Percentiles rank a stretch among this genome's conserved stretches.
Evolutionary conservation across 202 grass and related monocot genomes (phyloP).

Genomic region (Carex arenaria): DNA sequence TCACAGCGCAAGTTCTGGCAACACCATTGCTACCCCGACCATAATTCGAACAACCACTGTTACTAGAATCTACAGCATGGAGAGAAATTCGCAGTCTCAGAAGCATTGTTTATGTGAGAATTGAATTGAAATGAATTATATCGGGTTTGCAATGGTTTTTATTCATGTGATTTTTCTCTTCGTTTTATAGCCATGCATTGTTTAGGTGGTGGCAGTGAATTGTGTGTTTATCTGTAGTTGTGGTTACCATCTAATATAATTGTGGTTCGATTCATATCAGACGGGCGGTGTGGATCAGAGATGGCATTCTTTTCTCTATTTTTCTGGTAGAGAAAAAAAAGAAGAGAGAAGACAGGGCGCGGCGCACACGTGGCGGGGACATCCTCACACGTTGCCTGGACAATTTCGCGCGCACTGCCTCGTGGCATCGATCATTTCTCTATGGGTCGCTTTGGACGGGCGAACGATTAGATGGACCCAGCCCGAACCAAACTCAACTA

Average conservation of each 20-base stretch:
- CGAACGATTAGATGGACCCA: not conserved
- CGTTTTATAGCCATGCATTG: conserved; percentile 40
- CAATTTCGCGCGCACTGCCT: conserved; percentile 31
- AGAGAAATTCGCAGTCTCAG: conserved; percentile 47
- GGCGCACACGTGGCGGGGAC: conserved; percentile 39
- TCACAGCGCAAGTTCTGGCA: conserved; percentile 3
- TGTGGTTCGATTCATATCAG: not conserved
- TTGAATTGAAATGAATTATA: not conserved
- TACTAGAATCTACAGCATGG: conserved; percentile 23
- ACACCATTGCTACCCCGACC: not conserved
- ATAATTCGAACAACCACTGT: not conserved
- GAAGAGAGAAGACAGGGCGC: not conserved
- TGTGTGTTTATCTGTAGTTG: conserved; percentile 14
- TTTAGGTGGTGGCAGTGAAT: conserved; percentile 54
- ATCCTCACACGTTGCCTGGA: conserved; percentile 31
- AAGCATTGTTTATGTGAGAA: conserved; percentile 46
- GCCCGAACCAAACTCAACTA: not conserved
- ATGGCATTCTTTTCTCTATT: not conserved
- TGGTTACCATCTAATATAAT: not conserved
- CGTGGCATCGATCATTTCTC: not conserved
- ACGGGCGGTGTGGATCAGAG: conserved; percentile 3
- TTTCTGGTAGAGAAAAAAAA: conserved; percentile 44
- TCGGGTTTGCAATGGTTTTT: not conserved
- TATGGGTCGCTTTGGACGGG: not conserved
- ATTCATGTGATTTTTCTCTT: conserved; percentile 1